Conservation (phyloP, 2,329 filamentous ascomycete genomes). For the Pyrenochaeta sp. region DNA sequence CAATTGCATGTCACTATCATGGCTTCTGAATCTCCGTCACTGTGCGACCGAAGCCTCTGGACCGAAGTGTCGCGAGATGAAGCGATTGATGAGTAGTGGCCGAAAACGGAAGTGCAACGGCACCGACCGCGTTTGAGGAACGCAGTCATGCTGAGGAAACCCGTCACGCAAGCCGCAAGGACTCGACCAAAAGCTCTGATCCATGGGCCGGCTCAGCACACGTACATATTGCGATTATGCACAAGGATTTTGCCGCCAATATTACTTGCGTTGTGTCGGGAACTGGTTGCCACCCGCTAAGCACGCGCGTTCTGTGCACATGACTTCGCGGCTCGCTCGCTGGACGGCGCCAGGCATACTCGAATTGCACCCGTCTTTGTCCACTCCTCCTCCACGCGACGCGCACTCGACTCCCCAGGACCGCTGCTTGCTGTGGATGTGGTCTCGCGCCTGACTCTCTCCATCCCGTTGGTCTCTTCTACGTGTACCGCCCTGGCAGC, state of each 20-base stretch:
- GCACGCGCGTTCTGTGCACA: constrained; percentile 24
- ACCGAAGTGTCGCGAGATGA: no score
- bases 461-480: constrained; percentile 5
- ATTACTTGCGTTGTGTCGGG: constrained; percentile 17
- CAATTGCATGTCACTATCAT: no score
- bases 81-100: no score
- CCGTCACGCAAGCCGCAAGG: constrained; percentile 4
- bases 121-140: constrained; percentile 8
- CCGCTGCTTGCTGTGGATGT: constrained; percentile 13
- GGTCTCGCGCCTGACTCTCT: constrained; percentile 8
- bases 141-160: constrained; percentile 13
- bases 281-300: constrained; percentile 25
- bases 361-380: constrained; percentile 14
- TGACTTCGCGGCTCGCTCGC: constrained; percentile 27
- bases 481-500: constrained; percentile 12
- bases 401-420: constrained; percentile 16
- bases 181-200: constrained; percentile 24
- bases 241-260: constrained; percentile 15
- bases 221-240: constrained; percentile 20
- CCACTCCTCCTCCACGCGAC: constrained; percentile 22
- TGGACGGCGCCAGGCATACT: constrained; percentile 17
- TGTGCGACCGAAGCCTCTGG: no score
- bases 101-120: no score
- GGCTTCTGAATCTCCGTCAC: no score
- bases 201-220: constrained; percentile 19